Evolutionary conservation across 176 grass and related monocot species (phyloP).

Genomic region (Panicum miliaceum): DNA sequence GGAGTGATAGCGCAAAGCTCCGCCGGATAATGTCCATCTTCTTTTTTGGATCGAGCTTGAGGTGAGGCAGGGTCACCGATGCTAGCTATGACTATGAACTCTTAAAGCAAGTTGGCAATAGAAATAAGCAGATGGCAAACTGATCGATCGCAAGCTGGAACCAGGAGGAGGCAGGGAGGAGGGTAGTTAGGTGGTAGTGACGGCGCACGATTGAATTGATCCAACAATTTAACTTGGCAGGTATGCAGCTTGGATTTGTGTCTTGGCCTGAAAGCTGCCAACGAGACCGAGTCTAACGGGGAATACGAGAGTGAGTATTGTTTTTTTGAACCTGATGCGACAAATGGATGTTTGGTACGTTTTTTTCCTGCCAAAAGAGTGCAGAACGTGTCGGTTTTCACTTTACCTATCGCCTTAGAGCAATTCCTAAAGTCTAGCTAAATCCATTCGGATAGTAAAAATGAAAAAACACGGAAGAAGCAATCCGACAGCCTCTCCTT

Average conservation of each 20-base stretch:
- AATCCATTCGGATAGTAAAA: background rate
- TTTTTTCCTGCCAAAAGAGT: background rate
- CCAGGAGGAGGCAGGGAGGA: too few relatives aligned
- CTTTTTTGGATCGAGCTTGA: background rate
- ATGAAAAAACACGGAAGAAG: background rate
- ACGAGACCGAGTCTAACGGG: constrained; percentile 21
- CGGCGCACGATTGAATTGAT: background rate
- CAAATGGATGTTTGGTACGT: background rate
- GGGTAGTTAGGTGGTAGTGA: too few relatives aligned
- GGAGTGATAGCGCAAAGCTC: background rate
- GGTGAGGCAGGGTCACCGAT: background rate
- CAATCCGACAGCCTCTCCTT: background rate
- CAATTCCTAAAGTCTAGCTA: background rate
- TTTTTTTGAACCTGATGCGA: background rate
- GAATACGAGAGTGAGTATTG: constrained; percentile 1
- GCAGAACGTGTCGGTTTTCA: background rate
- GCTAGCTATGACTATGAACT: background rate
- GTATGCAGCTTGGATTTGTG: background rate
- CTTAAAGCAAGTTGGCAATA: background rate
- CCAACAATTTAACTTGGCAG: background rate
- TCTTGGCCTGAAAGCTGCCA: background rate
- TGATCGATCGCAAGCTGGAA: background rate
- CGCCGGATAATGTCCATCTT: background rate
- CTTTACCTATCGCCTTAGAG: background rate
- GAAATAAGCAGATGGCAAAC: background rate